These are phyloP conservation scores for Pulicaria dysenterica DNA, from an alignment of 129 eudicot species.

Conservation along the genomic window DNA sequence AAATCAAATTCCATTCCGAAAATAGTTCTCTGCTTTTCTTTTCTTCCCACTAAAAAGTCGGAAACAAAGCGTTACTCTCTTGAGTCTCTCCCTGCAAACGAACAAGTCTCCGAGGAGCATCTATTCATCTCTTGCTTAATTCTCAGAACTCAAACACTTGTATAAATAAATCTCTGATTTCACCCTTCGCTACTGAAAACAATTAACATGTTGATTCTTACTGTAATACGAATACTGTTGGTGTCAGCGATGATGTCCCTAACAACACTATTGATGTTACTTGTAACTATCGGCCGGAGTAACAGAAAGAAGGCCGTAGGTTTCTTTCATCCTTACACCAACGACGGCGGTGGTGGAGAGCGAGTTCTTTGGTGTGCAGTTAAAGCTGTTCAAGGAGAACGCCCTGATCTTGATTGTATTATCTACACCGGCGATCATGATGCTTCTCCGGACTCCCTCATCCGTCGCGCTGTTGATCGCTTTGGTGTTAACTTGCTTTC, in stretches of 20 bases:
- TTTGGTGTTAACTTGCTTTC: conserved; percentile 73
- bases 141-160: conserved; percentile 4
- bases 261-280: conserved; percentile 3
- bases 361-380: conserved; percentile 98
- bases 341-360: conserved; percentile 99
- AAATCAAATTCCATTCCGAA: too few relatives aligned
- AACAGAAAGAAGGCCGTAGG: conserved; percentile 58
- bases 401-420: conserved; percentile 76
- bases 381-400: conserved; percentile 78
- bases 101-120: conserved; percentile 21
- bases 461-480: conserved; percentile 76
- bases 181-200: neutral
- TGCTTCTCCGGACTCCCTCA: conserved; percentile 69
- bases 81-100: neutral
- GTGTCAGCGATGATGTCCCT: conserved; percentile 20
- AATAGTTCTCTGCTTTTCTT: too few relatives aligned
- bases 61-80: too few relatives aligned
- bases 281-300: conserved; percentile 37
- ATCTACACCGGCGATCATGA: conserved; percentile 91
- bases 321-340: conserved; percentile 94
- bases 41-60: too few relatives aligned
- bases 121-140: neutral
- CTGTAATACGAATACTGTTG: conserved; percentile 23
- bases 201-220: conserved; percentile 16
- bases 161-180: neutral